phyloP scores from a whole-genome alignment of 345 rosid genomes.

The Hirschfeldia incana region DNA sequence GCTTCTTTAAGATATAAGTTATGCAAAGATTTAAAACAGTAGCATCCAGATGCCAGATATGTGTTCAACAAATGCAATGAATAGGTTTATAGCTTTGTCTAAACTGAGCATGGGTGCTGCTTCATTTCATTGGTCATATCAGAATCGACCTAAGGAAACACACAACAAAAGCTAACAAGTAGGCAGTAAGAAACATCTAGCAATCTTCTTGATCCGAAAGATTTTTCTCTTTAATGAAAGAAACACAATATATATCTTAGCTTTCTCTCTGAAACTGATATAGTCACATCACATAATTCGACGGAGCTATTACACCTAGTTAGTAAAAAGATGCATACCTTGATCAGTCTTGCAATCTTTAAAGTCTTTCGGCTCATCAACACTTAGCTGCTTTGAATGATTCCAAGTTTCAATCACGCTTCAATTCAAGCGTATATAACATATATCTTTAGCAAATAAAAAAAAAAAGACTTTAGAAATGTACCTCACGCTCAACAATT shows the following conservation, averaged over 20 bases:
- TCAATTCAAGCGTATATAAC: not conserved
- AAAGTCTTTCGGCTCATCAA: conserved; percentile 38
- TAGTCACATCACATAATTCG: not conserved
- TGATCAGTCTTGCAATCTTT: conserved; percentile 38
- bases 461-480: not conserved
- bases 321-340: conserved; percentile 35
- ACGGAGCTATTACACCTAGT: not conserved
- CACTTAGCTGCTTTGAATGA: conserved; percentile 37
- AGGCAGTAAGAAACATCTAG: not conserved
- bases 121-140: not conserved
- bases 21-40: not conserved
- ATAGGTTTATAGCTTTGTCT: not conserved
- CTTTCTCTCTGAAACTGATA: not conserved
- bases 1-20: not conserved
- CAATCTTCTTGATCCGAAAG: conserved; percentile 14
- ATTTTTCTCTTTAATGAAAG: too few species aligned
- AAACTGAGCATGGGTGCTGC: not conserved
- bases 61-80: not conserved
- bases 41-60: not conserved
- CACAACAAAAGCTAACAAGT: conserved; percentile 12
- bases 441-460: not conserved
- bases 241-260: not conserved
- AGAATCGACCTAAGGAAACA: not conserved
- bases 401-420: not conserved
- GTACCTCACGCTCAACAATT: conserved; percentile 40